Evolutionary conservation across 495 filamentous ascomycete genomes (phyloP).

Genomic region (Halenospora varia): DNA sequence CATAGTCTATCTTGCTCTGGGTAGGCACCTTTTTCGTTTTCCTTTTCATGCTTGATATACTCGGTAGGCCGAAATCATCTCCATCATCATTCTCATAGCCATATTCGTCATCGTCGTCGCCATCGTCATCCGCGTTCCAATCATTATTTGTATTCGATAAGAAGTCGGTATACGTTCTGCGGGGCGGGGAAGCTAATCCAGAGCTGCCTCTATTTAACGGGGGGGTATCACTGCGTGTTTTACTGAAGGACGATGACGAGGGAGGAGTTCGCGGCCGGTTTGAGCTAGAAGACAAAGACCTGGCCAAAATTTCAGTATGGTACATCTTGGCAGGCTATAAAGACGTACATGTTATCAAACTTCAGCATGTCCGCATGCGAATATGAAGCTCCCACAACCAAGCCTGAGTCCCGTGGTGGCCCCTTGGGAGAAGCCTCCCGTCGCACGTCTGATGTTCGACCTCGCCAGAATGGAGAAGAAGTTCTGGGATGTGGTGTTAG

Average conservation of each 20-base stretch:
- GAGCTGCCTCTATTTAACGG: conserved; percentile 52
- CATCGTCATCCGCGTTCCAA: conserved; percentile 64
- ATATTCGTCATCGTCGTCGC: conserved; percentile 65
- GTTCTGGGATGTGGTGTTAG: conserved; percentile 48
- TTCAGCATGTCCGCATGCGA: conserved; percentile 94
- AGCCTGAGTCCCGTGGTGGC: conserved; percentile 60
- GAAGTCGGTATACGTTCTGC: conserved; percentile 70
- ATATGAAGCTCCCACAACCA: conserved; percentile 93
- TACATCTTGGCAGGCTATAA: not conserved
- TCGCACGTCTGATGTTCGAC: conserved; percentile 41
- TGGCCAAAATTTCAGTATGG: conserved; percentile 26
- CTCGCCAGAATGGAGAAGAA: conserved; percentile 88
- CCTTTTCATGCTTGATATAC: conserved; percentile 80
- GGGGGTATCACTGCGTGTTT: conserved; percentile 38
- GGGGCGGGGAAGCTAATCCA: conserved; percentile 53
- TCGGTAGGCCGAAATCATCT: conserved; percentile 91
- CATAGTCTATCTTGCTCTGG: conserved; percentile 13
- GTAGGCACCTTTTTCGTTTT: conserved; percentile 50
- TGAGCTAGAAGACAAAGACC: conserved; percentile 49
- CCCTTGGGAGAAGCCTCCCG: conserved; percentile 45
- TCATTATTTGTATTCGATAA: conserved; percentile 70
- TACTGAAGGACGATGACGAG: conserved; percentile 35
- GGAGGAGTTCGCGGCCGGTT: conserved; percentile 60
- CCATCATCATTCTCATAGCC: conserved; percentile 80
- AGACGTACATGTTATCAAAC: conserved; percentile 52